Percentiles rank a stretch among this genome's conserved stretches.
phyloP scores from a whole-genome alignment of 169 alveolate genomes.

The Plasmodium malariae region DNA sequence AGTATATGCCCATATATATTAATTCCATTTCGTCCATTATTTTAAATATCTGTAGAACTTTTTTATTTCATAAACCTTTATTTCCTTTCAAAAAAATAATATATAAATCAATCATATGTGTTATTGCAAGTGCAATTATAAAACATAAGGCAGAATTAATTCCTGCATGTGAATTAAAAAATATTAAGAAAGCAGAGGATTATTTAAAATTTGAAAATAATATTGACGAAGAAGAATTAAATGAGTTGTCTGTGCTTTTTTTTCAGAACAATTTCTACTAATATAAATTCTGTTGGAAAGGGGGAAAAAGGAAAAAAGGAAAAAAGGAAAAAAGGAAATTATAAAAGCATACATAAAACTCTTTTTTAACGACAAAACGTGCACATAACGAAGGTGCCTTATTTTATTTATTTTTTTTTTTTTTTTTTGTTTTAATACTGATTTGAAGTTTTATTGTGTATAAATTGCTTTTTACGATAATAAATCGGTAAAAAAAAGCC shows the following conservation, averaged over 20 bases:
- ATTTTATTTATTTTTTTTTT: too few species aligned
- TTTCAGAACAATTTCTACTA: constrained; percentile 34
- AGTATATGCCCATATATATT: constrained; percentile 47
- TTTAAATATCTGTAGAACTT: constrained; percentile 41
- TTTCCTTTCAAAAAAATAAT: constrained; percentile 57
- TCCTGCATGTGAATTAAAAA: constrained; percentile 31
- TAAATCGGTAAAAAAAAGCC: too few species aligned
- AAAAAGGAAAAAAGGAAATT: too few species aligned
- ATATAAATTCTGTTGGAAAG: background rate
- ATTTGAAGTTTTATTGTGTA: too few species aligned
- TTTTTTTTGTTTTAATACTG: too few species aligned
- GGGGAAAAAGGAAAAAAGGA: background rate
- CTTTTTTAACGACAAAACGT: too few species aligned
- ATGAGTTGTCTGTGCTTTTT: constrained; percentile 50
- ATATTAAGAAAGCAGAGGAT: constrained; percentile 41
- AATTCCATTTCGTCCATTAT: constrained; percentile 37
- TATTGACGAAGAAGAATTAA: constrained; percentile 32
- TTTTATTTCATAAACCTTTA: constrained; percentile 51
- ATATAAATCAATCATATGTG: constrained; percentile 60
- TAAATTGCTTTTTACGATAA: too few species aligned
- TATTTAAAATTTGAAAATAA: constrained; percentile 39
- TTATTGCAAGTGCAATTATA: constrained; percentile 32
- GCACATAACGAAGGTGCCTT: too few species aligned
- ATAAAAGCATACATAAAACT: too few species aligned
- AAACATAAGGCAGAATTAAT: constrained; percentile 31